These are phyloP conservation scores for Microdochium nivale DNA, from an alignment of 2,329 filamentous ascomycete genomes.

Conservation along the genomic window DNA sequence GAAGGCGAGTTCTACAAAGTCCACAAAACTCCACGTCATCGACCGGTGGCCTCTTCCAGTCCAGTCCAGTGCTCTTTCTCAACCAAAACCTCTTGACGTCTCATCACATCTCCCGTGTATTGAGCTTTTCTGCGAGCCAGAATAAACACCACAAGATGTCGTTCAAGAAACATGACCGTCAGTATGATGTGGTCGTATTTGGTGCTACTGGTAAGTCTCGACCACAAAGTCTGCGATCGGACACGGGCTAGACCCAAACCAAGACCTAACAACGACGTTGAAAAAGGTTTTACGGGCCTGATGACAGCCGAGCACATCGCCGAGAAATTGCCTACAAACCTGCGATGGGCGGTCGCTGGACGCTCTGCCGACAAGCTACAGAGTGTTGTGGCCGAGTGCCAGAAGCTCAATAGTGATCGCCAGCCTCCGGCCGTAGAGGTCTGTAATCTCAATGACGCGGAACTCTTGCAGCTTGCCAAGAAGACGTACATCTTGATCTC, in stretches of 20 bases:
- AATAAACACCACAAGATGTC: constrained; percentile 26
- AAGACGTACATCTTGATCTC: constrained; percentile 50
- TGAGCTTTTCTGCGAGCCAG: too few relatives aligned
- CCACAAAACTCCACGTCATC: too few relatives aligned
- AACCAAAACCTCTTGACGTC: background rate
- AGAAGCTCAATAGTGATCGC: constrained; percentile 60
- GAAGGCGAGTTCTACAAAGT: too few relatives aligned
- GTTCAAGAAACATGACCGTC: constrained; percentile 38
- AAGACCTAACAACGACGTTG: background rate
- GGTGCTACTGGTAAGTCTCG: constrained; percentile 43
- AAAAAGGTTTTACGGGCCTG: constrained; percentile 19
- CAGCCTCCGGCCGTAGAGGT: constrained; percentile 39
- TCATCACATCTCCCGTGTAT: too few relatives aligned
- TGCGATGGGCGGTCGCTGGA: constrained; percentile 22
- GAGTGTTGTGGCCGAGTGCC: constrained; percentile 57
- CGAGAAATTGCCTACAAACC: constrained; percentile 16
- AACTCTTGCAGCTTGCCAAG: constrained; percentile 39
- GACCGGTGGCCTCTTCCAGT: too few relatives aligned
- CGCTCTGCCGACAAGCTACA: constrained; percentile 48
- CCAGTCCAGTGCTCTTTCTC: too few relatives aligned
- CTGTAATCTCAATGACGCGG: constrained; percentile 34
- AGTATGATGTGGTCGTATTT: constrained; percentile 49
- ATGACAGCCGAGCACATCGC: constrained; percentile 21
- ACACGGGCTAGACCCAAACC: too few relatives aligned
- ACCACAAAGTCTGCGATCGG: background rate